A percentile compares a stretch with the other conserved stretches of the same genome.
Conservation (phyloP, 345 rosid species). For the Erucastrum elatum region DNA sequence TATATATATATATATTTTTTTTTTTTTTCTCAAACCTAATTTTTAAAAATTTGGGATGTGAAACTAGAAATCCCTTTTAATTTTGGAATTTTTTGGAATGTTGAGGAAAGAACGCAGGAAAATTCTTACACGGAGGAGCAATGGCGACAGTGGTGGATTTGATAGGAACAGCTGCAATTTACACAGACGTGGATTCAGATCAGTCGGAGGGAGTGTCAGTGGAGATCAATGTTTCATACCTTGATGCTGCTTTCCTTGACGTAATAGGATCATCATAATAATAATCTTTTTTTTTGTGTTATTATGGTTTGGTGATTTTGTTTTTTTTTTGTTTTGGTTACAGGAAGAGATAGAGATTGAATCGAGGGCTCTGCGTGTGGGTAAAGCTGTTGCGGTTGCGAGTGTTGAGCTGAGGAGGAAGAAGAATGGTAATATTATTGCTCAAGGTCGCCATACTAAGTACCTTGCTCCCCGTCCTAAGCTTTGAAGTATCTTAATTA, state of each 20-base stretch:
- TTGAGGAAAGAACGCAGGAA: constrained; percentile 66
- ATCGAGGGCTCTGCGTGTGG: neutral
- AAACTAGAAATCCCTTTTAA: neutral
- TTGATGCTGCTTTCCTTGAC: constrained; percentile 80
- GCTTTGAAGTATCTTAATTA: constrained; percentile 40
- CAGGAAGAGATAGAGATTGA: neutral
- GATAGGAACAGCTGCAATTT: constrained; percentile 76
- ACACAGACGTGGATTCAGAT: constrained; percentile 48
- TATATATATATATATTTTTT: neutral
- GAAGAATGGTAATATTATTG: neutral
- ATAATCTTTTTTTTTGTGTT: neutral
- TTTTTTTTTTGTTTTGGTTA: no score
- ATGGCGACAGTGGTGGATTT: constrained; percentile 85
- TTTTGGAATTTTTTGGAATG: neutral
- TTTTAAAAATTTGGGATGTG: neutral
- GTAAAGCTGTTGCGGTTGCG: neutral
- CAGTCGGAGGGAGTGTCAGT: constrained; percentile 66
- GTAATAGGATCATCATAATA: constrained; percentile 32
- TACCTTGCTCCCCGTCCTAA: constrained; percentile 61
- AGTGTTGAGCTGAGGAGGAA: neutral
- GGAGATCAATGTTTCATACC: constrained; percentile 81
- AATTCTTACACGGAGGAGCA: constrained; percentile 96
- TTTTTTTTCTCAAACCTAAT: neutral
- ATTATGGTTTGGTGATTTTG: no score
- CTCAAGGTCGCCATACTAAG: constrained; percentile 80